Conservation (phyloP, 73 alveolate species). For the Uronychia setigera region DNA sequence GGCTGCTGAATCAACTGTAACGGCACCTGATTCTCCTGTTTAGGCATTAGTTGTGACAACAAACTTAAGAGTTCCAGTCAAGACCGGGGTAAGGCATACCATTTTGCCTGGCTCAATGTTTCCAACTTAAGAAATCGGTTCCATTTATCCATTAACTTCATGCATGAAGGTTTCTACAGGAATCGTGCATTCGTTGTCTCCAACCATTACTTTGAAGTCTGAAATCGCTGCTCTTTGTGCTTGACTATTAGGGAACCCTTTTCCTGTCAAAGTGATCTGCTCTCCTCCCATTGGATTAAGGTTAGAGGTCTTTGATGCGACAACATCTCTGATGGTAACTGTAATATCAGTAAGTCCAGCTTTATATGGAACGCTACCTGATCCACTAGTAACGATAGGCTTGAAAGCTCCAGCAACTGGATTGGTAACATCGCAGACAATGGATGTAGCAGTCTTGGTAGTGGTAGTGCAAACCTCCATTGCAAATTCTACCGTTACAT, state of each 20-base stretch:
- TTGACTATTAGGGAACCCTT: constrained; percentile 19
- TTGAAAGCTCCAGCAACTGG: background rate
- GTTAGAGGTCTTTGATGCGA: background rate
- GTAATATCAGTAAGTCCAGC: background rate
- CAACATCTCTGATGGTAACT: background rate
- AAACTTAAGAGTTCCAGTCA: background rate
- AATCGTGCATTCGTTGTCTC: background rate
- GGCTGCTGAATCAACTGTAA: background rate
- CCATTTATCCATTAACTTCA: background rate
- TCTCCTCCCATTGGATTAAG: constrained; percentile 35
- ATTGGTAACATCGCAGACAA: background rate
- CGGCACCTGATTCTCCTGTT: background rate
- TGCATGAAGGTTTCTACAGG: background rate
- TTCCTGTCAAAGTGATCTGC: constrained; percentile 18
- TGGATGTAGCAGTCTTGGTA: background rate
- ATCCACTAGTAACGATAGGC: background rate
- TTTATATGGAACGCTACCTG: background rate
- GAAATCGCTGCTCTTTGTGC: constrained; percentile 8
- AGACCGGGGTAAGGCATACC: background rate
- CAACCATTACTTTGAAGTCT: background rate
- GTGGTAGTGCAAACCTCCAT: background rate
- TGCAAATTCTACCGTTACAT: background rate
- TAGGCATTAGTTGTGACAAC: background rate
- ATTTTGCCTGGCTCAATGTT: too few relatives aligned
- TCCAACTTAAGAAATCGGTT: too few relatives aligned